phyloP scores from a whole-genome alignment of 129 eudicot genomes.

The Lonicera japonica region DNA sequence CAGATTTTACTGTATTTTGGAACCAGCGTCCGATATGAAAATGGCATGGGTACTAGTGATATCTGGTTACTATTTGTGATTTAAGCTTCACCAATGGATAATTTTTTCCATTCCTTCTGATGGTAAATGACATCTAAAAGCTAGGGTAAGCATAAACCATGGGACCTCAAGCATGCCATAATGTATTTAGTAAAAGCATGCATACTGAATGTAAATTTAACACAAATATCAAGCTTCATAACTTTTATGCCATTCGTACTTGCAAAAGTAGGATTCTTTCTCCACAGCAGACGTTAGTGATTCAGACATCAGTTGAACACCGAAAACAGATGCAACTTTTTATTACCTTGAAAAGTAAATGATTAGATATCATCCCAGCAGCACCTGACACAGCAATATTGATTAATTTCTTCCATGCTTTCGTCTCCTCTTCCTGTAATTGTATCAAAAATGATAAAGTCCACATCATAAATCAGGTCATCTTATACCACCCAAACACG shows the following conservation, averaged over 20 bases:
- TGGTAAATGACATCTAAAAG: no score
- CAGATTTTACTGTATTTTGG: no score
- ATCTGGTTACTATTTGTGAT: no score
- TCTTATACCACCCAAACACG: constrained; percentile 1
- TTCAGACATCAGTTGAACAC: neutral
- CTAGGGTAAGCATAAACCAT: neutral
- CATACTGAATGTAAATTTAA: no score
- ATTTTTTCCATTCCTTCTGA: no score
- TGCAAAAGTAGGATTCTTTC: constrained; percentile 1
- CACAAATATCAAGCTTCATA: neutral
- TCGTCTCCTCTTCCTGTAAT: constrained; percentile 80
- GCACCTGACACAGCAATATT: constrained; percentile 96
- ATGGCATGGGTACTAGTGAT: no score
- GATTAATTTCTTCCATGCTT: constrained; percentile 84
- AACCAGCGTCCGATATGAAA: no score
- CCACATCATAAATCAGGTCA: neutral
- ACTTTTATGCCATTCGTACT: neutral
- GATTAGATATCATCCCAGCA: constrained; percentile 96
- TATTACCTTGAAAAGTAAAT: constrained; percentile 90
- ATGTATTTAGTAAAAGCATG: neutral
- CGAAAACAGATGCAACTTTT: neutral
- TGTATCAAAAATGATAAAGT: neutral
- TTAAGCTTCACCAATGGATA: no score
- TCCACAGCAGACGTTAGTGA: no score
- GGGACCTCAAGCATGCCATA: neutral